Percentiles rank a stretch among this genome's conserved stretches.
phyloP scores from a whole-genome alignment of 106 monocot species.

The Acorus gramineus region DNA sequence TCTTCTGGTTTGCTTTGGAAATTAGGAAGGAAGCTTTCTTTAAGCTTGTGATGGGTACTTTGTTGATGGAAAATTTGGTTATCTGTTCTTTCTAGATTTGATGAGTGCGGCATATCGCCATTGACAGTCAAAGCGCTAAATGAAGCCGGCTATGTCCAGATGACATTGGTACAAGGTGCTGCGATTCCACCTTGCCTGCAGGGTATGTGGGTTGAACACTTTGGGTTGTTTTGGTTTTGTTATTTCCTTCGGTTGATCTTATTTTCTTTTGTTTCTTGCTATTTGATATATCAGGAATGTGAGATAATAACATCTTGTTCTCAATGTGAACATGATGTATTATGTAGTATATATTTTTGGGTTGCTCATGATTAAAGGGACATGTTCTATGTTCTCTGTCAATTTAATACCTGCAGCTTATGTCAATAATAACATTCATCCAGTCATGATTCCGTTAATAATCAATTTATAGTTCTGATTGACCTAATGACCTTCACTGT shows the following conservation, averaged over 20 bases:
- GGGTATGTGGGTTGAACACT: slow-evolving; percentile 35
- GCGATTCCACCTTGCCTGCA: slow-evolving; percentile 69
- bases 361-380: too few species aligned
- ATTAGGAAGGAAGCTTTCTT: not conserved
- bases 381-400: too few species aligned
- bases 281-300: too few species aligned
- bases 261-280: not conserved
- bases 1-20: too few species aligned
- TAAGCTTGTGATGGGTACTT: not conserved
- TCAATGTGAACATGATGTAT: too few species aligned
- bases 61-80: not conserved
- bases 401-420: too few species aligned
- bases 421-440: too few species aligned
- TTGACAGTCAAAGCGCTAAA: slow-evolving; percentile 75
- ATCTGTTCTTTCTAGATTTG: slow-evolving; percentile 46
- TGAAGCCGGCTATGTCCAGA: slow-evolving; percentile 56
- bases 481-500: too few species aligned
- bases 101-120: slow-evolving; percentile 69
- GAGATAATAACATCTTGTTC: too few species aligned
- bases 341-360: too few species aligned
- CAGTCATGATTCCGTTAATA: too few species aligned
- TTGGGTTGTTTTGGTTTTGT: not conserved
- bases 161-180: slow-evolving; percentile 81
- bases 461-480: too few species aligned
- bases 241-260: not conserved